Base-by-base conservation (phyloP, 768 basidiomycete species). In the Calocybe indica region DNA sequence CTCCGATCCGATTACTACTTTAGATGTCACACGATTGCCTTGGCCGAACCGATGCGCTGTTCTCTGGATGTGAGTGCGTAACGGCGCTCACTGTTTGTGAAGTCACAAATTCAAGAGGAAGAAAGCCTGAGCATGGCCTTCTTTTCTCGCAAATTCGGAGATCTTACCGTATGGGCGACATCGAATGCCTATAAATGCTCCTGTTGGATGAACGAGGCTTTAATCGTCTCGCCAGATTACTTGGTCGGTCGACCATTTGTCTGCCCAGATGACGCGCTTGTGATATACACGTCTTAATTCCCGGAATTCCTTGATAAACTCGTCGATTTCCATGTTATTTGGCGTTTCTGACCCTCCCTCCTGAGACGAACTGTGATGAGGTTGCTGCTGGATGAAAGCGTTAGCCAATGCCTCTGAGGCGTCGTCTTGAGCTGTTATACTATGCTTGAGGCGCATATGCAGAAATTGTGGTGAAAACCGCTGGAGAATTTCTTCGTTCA, bases 281-380 rank as follows among this genome's bases (percentile, higher is more conserved):
- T 98, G 94, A 64, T 92, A 97, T n/a, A 76, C 74, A 67, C 91
- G 94, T 54, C 95, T 70, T 36, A 82, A 62, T 44, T 92, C 91
- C 59, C 85, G 90, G 69, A 94, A 96, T 55, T 91, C 82, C 56
- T 73, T 83, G 45, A 96, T 79, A 54, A 97, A 98, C 38, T 85
- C 81, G 50, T 96, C 93, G 15, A 93, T 77, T 32, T 88, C 88
- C 54, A 72, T 72, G 30, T 63, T 63, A 33, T 62, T 64, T 8
- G 73, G 65, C 15, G 69, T 70, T 12, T 65, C 69, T 6, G 68
- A 58, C 5, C 63, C 64, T 14, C 62, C 62, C 12, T 51, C 56
- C 14, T 48, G 53, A 44, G 51, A 62, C 13, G 65, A 53, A 13
- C 66, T 43, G n/a, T 52, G 47, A 10, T 9, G 41, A 32, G 70